Evolutionary conservation across 2,329 filamentous ascomycete genomes (phyloP), one percentile per base, ranked within the genome.

Genomic region (Ophiostoma australiae): DNA sequence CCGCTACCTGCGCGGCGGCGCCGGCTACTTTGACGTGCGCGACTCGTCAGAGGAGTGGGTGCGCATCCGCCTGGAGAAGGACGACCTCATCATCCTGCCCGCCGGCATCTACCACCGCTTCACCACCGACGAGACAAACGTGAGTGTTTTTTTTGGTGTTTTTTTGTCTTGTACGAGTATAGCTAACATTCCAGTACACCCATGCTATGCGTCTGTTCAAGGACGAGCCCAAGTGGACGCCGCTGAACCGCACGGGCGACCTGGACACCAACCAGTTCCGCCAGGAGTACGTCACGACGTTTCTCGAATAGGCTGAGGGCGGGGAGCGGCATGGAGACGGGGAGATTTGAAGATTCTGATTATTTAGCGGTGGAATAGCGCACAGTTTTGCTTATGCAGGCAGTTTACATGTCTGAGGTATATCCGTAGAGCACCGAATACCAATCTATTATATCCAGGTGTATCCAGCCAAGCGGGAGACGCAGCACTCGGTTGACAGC

Each of bases 181-280:
- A 15, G n/a, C 23, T 8, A 23, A 65, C 31, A 11, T 11, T 3
- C 10, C 75, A 97, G 94, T 97, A 94, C 78, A 92, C 97, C 75
- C 92, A 96, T 78, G 95, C 95, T 17, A 94, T 98, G 92, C 87
- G 95, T 71, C 84, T 99, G 69, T 99, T 98, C 87, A 94, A 98
- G 83, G 95, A 98, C 75, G 94, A 98, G 81, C 95, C 95, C 44
- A 97, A 98, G 82, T 99, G 95, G 95, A 98, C 93, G 48, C 91
- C 95, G 17, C 81, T 99, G 75, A 97, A 97, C 82, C 88, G 95
- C 71, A 88, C 86, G 7, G 81, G 83, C 4, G 91, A 94, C 68
- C 86, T 97, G 63, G 93, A 98, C 78, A 79, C 79, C 72, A 99
- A 98, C 81, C 81, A 85, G 69, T 91, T 89, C 79, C 88, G 95